Conservation (phyloP, 2,329 filamentous ascomycete genomes). For the Grosmannia huntii region DNA sequence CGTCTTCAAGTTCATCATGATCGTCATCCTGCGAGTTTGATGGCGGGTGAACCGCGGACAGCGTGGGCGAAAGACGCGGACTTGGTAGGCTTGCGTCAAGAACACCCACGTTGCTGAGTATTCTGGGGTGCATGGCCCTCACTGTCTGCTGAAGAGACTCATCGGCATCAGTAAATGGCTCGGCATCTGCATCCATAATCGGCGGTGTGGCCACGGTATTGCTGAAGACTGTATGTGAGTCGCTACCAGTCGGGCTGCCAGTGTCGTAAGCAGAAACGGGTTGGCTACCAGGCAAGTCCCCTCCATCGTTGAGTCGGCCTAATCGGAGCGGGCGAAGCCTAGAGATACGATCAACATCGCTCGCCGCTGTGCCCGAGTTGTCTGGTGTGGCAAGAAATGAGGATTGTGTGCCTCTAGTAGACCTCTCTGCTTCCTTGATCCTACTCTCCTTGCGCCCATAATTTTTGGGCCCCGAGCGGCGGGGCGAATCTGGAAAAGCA, state of each 20-base stretch:
- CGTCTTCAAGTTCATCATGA: conserved; percentile 28
- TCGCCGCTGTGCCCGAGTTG: conserved; percentile 30
- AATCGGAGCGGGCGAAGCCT: conserved; percentile 28
- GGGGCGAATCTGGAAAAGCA: conserved; percentile 24
- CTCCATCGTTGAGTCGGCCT: conserved; percentile 30
- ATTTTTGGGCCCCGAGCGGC: conserved; percentile 19
- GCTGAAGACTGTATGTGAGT: conserved; percentile 47
- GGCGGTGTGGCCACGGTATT: conserved; percentile 61
- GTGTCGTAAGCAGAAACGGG: conserved; percentile 29
- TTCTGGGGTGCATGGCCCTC: conserved; percentile 33
- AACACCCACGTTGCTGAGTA: conserved; percentile 56
- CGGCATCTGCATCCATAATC: conserved; percentile 58
- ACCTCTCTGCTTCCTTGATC: neutral
- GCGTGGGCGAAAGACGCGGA: conserved; percentile 82
- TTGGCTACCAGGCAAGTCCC: conserved; percentile 29
- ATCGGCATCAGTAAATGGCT: conserved; percentile 41
- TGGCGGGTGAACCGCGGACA: conserved; percentile 53
- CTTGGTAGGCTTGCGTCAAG: conserved; percentile 91
- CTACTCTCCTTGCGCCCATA: neutral
- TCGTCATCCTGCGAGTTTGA: conserved; percentile 28
- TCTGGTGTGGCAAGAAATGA: conserved; percentile 43
- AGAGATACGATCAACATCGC: conserved; percentile 21
- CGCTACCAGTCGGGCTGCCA: conserved; percentile 39
- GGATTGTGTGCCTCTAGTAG: conserved; percentile 17
- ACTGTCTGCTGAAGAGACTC: conserved; percentile 34